Conservation (phyloP, 2,329 filamentous ascomycete genomes). For the Trichophyton schoenleinii region DNA sequence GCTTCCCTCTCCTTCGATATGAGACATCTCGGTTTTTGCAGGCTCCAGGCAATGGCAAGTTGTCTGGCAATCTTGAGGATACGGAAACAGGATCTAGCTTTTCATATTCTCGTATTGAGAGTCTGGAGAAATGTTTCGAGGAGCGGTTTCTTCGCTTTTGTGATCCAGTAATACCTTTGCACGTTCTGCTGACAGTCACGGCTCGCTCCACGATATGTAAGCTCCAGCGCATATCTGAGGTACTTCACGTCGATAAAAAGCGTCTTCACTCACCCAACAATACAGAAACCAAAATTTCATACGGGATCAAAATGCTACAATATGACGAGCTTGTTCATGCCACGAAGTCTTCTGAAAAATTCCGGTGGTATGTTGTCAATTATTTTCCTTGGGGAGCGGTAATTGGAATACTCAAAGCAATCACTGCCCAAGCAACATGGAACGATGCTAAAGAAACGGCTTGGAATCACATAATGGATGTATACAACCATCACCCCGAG, state of each 20-base stretch:
- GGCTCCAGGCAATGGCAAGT: constrained; percentile 29
- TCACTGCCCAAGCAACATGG: neutral
- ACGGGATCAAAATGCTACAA: neutral
- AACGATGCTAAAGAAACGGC: neutral
- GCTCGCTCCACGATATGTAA: neutral
- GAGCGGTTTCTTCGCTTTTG: constrained; percentile 23
- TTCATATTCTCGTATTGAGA: constrained; percentile 12
- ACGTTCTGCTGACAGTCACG: constrained; percentile 9
- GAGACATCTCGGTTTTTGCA: neutral
- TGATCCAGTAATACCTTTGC: constrained; percentile 26
- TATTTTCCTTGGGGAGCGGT: neutral
- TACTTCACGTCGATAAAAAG: neutral
- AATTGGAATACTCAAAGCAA: neutral
- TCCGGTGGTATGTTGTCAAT: neutral
- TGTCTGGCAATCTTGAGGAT: constrained; percentile 23
- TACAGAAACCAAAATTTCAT: neutral
- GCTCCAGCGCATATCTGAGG: neutral
- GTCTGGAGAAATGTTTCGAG: constrained; percentile 22
- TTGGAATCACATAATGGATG: neutral
- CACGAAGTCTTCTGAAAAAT: neutral
- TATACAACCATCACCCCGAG: neutral
- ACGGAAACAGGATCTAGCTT: constrained; percentile 11
- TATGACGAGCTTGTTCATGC: neutral
- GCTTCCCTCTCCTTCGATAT: constrained; percentile 31
- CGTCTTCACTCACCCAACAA: neutral